Evolutionary conservation across 140 eudicot species (phyloP).

Genomic region (Senecio squalidus): DNA sequence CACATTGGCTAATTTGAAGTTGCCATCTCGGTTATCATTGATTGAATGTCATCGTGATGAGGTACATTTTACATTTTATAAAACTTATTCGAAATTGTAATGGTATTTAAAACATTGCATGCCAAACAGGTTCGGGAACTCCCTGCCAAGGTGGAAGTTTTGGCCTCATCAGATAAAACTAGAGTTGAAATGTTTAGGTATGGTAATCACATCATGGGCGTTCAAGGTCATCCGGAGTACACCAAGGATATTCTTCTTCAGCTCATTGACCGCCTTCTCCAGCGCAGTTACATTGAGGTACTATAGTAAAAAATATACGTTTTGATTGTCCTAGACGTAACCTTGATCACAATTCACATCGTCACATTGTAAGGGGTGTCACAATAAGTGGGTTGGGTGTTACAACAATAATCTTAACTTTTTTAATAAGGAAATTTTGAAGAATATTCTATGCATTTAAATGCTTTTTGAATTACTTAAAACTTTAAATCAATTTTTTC

Average conservation of each 20-base stretch:
- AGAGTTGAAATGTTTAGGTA: conserved; percentile 76
- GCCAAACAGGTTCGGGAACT: conserved; percentile 57
- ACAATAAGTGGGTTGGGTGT: too few species aligned
- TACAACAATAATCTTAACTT: too few species aligned
- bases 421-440: too few species aligned
- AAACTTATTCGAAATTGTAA: neutral
- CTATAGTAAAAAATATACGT: neutral
- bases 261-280: conserved; percentile 80
- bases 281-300: conserved; percentile 57
- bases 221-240: conserved; percentile 99
- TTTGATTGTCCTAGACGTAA: neutral
- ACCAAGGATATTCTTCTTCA: conserved; percentile 82
- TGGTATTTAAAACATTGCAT: neutral
- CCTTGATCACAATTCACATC: too few species aligned
- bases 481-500: too few species aligned
- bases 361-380: too few species aligned
- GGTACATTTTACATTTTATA: conserved; percentile 26
- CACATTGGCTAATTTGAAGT: conserved; percentile 30
- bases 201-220: conserved; percentile 87
- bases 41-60: conserved; percentile 77
- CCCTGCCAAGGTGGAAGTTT: conserved; percentile 70
- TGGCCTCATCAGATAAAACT: conserved; percentile 73
- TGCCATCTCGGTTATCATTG: conserved; percentile 45
- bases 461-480: too few species aligned
- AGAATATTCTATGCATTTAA: too few species aligned